Base-by-base conservation (phyloP, 768 basidiomycete species). In the Calocera cornea region DNA sequence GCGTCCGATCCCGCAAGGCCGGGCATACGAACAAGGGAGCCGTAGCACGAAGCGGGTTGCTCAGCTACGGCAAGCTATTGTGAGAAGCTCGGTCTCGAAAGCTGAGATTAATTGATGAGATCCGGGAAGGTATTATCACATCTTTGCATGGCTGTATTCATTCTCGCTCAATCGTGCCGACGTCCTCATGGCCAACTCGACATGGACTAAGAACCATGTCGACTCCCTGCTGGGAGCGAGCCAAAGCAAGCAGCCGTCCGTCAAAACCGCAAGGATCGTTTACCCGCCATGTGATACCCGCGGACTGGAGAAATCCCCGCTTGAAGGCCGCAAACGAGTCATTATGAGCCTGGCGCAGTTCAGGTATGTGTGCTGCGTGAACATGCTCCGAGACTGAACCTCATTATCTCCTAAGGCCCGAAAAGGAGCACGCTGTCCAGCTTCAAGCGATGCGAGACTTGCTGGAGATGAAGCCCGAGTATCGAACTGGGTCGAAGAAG, bases 331-430 rank as follows among this genome's bases (percentile, higher is more conserved):
- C 65, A 81, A 86, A 66, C 82, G 80, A 24, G 80, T 90, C 22
- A 83, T 98, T 40, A 76, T 98, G 34, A 94, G 92, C 69, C 79
- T 98, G 1, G 93, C 95, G 1, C 97, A 98, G 76, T 99, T 98
- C 76, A 79, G 95, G 92, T 92, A 65, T 24, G 83, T 75, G 33
- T 38, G 31, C 29, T 27, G 65, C 60, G 44, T 27, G 36, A 71
- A 19, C 64, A n/a, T 1, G 17, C 54, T 40, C n/a, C 36, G 14
- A 14, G 14, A 38, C 36, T 38, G 36, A 38, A 33, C 24, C 36
- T 54, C 47, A 1, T 41, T 60, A 54, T n/a, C 19, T 41, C 66
- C 67, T n/a, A 67, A 92, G 91, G 36, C 97, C 97, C 1, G 97
- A 99, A 78, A 99, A 99, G 75, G 90, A 97, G 72, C 95, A 98